phyloP scores from a whole-genome alignment of 2,329 filamentous ascomycete genomes.

The Xylaria sp. region DNA sequence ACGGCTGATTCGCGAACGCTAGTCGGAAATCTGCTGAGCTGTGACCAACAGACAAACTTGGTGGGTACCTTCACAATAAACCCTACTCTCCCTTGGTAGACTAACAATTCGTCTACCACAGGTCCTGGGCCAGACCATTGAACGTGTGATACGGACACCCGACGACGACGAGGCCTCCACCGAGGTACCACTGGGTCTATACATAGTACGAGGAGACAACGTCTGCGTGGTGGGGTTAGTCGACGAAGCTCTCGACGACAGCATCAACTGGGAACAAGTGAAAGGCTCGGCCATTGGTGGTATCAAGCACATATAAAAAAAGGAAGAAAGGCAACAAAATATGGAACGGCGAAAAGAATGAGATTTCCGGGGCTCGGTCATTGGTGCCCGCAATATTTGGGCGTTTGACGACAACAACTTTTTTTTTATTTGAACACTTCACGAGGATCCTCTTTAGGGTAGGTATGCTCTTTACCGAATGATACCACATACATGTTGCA shows the following conservation, averaged over 20 bases:
- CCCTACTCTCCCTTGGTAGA: not conserved
- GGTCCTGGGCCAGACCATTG: conserved; percentile 82
- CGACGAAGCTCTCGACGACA: conserved; percentile 85
- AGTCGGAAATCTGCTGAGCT: conserved; percentile 80
- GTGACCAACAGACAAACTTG: conserved; percentile 91
- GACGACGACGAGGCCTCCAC: conserved; percentile 84
- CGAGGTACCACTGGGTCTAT: conserved; percentile 83
- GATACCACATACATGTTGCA: conserved; percentile 39
- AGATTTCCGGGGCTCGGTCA: not conserved
- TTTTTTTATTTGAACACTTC: no score
- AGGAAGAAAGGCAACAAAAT: no score
- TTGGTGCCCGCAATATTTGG: conserved; percentile 37
- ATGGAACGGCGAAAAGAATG: no score
- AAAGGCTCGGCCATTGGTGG: conserved; percentile 82
- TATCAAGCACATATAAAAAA: conserved; percentile 72
- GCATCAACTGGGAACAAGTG: conserved; percentile 93
- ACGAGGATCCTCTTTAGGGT: conserved; percentile 35
- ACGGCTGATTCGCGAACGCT: conserved; percentile 91
- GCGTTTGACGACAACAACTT: conserved; percentile 36
- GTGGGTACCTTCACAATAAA: conserved; percentile 42
- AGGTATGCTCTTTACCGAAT: conserved; percentile 43
- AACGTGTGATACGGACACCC: conserved; percentile 85
- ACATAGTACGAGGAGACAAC: conserved; percentile 92
- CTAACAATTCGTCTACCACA: conserved; percentile 38
- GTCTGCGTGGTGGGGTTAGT: conserved; percentile 89